phyloP scores from a whole-genome alignment of 129 eudicot genomes.

The Daucus carota region DH1_v3.0 NC_030381.2:45453001-45453500 shows the following conservation, averaged over 20 bases:
- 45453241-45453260: neutral
- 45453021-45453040: constrained; percentile 16
- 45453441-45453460: neutral
- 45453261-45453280: constrained; percentile 1
- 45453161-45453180: constrained; percentile 16
- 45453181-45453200: neutral
- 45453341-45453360: neutral
- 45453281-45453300: neutral
- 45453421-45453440: neutral
- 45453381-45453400: neutral
- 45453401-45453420: neutral
- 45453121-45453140: constrained; percentile 71
- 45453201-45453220: too few relatives aligned
- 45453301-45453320: neutral
- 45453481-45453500: neutral
- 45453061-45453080: constrained; percentile 6
- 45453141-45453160: constrained; percentile 49
- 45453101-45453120: constrained; percentile 91
- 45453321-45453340: neutral
- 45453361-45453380: neutral
- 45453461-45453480: neutral
- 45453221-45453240: neutral
- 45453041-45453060: constrained; percentile 18
- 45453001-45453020: constrained; percentile 23
- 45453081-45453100: constrained; percentile 52